Conservation (phyloP, 2,329 filamentous ascomycete genomes). For the Graphium sp. region DNA sequence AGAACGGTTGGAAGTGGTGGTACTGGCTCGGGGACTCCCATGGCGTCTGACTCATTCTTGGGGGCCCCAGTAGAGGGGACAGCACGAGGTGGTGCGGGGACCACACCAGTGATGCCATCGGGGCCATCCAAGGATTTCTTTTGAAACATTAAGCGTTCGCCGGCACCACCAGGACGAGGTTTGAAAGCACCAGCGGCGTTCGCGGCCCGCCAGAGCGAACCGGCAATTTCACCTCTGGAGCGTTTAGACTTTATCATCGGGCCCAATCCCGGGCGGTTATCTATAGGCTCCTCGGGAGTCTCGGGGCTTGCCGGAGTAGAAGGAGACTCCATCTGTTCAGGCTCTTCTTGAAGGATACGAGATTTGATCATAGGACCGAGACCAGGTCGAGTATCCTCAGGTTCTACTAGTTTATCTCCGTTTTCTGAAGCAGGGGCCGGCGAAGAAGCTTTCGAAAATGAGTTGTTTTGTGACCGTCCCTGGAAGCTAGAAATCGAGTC, state of each 20-base stretch:
- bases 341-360: conserved; percentile 48
- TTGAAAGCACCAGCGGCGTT: conserved; percentile 53
- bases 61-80: too few relatives aligned
- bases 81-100: conserved; percentile 54
- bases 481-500: conserved; percentile 4
- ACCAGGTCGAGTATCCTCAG: conserved; percentile 43
- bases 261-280: conserved; percentile 57
- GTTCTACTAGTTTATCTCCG: too few relatives aligned
- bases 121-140: conserved; percentile 48
- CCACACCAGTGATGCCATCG: conserved; percentile 79
- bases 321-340: background rate
- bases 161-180: conserved; percentile 73
- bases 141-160: conserved; percentile 53
- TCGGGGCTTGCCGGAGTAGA: conserved; percentile 1
- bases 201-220: conserved; percentile 65
- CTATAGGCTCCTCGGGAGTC: conserved; percentile 14
- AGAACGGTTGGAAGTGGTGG: too few relatives aligned
- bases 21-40: too few relatives aligned
- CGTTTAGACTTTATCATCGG: conserved; percentile 80
- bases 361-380: conserved; percentile 84
- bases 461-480: conserved; percentile 3
- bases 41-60: too few relatives aligned
- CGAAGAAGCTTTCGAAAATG: conserved; percentile 3
- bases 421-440: conserved; percentile 2
- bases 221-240: conserved; percentile 56